phyloP scores from a whole-genome alignment of 495 filamentous ascomycete genomes.

The Astrothelium macrocarpum region DNA sequence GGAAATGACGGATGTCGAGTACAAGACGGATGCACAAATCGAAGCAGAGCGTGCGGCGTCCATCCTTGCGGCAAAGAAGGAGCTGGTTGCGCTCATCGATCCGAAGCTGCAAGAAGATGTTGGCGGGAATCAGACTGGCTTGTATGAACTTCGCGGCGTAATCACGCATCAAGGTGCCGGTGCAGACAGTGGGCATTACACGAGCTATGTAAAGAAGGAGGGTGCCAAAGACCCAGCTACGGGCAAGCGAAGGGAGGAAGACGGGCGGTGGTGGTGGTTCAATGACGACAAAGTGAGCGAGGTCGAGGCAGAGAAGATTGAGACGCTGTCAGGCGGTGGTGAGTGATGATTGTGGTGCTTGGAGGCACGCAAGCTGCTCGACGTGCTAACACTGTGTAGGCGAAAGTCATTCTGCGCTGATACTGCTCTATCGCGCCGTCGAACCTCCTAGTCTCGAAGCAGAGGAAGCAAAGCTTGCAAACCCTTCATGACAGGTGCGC shows the following conservation, averaged over 20 bases:
- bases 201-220: constrained; percentile 91
- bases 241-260: constrained; percentile 64
- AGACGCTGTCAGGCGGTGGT: constrained; percentile 82
- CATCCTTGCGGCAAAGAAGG: constrained; percentile 70
- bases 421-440: constrained; percentile 85
- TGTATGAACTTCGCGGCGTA: constrained; percentile 89
- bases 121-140: constrained; percentile 79
- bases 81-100: constrained; percentile 64
- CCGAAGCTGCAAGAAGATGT: constrained; percentile 62
- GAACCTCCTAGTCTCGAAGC: constrained; percentile 44
- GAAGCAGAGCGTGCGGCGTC: constrained; percentile 71
- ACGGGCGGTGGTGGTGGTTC: constrained; percentile 99
- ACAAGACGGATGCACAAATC: constrained; percentile 87
- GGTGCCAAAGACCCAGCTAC: constrained; percentile 53
- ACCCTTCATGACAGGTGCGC: neutral
- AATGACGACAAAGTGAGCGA: constrained; percentile 97
- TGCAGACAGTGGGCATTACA: constrained; percentile 97
- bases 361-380: neutral
- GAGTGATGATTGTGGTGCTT: constrained; percentile 24
- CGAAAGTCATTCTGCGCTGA: constrained; percentile 89
- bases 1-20: constrained; percentile 67
- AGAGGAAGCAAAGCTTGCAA: constrained; percentile 21
- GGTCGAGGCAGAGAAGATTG: constrained; percentile 84
- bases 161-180: constrained; percentile 97
- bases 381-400: constrained; percentile 33